Conservation (phyloP, 129 eudicot species). For the Escallonia herrerae region DNA sequence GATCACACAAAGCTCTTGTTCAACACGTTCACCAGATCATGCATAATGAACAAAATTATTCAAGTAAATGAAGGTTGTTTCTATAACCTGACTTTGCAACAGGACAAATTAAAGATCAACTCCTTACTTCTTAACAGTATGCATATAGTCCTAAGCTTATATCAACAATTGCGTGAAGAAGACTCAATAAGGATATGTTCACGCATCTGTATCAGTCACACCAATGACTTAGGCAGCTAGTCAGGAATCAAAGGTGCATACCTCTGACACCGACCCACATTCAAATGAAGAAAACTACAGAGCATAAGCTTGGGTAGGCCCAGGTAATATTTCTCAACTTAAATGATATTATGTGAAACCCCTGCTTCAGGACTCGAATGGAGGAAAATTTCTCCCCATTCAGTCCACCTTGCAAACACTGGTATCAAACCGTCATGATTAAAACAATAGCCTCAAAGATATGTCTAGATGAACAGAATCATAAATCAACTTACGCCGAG, state of each 20-base stretch:
- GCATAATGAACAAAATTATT: too few relatives aligned
- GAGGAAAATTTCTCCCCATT: not conserved
- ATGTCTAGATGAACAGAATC: conserved; percentile 1
- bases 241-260: not conserved
- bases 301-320: not conserved
- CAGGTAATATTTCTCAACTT: not conserved
- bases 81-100: too few relatives aligned
- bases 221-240: too few relatives aligned
- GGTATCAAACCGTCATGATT: not conserved
- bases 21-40: too few relatives aligned
- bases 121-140: too few relatives aligned
- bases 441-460: not conserved
- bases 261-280: not conserved
- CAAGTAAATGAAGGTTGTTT: too few relatives aligned
- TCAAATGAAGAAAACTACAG: not conserved
- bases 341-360: not conserved
- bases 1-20: not conserved
- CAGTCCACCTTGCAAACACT: not conserved
- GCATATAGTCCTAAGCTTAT: too few relatives aligned
- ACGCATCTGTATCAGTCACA: too few relatives aligned
- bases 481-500: conserved; percentile 61
- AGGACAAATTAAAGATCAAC: too few relatives aligned
- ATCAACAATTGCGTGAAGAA: too few relatives aligned
- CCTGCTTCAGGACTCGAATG: not conserved
- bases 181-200: too few relatives aligned